Base-by-base conservation (phyloP, 306 rosid genomes). In the Lathyrus aphaca region DNA sequence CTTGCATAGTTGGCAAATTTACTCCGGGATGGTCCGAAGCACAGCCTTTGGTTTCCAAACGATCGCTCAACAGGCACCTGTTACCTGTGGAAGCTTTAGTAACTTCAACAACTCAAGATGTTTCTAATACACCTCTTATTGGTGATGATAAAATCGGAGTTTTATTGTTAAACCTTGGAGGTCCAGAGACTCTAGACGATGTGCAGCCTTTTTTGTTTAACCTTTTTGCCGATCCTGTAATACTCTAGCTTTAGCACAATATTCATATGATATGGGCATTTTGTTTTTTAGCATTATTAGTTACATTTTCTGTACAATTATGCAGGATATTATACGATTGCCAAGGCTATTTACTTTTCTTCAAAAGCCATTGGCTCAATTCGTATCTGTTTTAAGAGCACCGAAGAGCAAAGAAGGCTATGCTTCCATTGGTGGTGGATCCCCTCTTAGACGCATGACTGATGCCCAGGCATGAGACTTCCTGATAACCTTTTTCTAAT, bases 321-420 rank as follows among this genome's bases (percentile, higher is more conserved):
- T 71, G 81, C 84, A 92, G 98, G 98, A 92, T 73, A 92, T 92
- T 58, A 92, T 92, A 75, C 82, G 98, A 67, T 72, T 92, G 73
- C 98, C 96, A 14, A 86, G 93, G 79, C 82, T 88, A 80, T 92
- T 92, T 81, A 84, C 88, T 42, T 90, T 90, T 71, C 98, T 90
- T 82, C 96, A 92, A 78, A 90, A 87, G 85, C 98, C 98, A 65
- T 70, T 92, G 85, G 98, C 98, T 71, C 91, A 88, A 66, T 90
- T 92, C 55, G 87, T 92, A 67, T 92, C 98, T 56, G 85, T 77
- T 83, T 44, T 79, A 61, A 83, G 98, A 74, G 96, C 96, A 29
- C 93, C 98, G 2, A 92, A 92, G 84, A 90, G 96, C 87, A 92
- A 84, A 84, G 98, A 92, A 82, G 98, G 98, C 69, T 92, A 92